phyloP scores from a whole-genome alignment of 768 basidiomycete species.

The Pleurotus sapidus region DNA sequence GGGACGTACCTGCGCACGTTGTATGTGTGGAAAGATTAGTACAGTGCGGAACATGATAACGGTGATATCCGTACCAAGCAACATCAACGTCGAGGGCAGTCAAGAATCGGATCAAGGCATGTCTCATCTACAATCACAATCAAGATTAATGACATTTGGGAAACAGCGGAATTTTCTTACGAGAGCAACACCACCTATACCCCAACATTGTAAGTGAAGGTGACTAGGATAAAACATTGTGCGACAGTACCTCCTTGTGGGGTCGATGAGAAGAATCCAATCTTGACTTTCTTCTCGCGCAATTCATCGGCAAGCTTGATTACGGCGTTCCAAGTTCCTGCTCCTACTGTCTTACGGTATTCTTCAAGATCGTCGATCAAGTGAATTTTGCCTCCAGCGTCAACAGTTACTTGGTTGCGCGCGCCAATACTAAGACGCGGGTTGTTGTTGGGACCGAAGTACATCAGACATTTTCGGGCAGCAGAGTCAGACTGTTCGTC shows the following conservation, averaged over 20 bases:
- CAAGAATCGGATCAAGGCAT: slow-evolving; percentile 88
- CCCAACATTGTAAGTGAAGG: too few species aligned
- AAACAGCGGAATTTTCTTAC: slow-evolving; percentile 39
- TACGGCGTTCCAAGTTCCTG: slow-evolving; percentile 79
- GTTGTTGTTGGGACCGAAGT: slow-evolving; percentile 80
- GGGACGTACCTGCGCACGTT: slow-evolving; percentile 69
- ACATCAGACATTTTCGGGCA: slow-evolving; percentile 81
- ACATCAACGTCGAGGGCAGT: slow-evolving; percentile 75
- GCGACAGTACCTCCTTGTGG: slow-evolving; percentile 78
- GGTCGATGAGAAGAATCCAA: slow-evolving; percentile 93
- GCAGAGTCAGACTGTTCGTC: slow-evolving; percentile 88
- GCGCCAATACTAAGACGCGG: slow-evolving; percentile 79
- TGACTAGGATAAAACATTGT: not conserved
- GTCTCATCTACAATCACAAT: slow-evolving; percentile 67
- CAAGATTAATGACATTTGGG: too few species aligned
- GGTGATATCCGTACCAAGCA: slow-evolving; percentile 63
- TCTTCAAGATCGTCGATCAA: slow-evolving; percentile 81
- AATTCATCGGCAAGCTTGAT: slow-evolving; percentile 81
- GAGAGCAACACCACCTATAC: slow-evolving; percentile 85
- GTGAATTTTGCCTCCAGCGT: slow-evolving; percentile 83
- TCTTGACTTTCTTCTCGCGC: slow-evolving; percentile 82
- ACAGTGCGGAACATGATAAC: slow-evolving; percentile 2
- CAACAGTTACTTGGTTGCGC: slow-evolving; percentile 86
- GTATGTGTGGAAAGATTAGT: not conserved
- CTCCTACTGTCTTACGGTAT: slow-evolving; percentile 69